These are phyloP conservation scores for Eucalyptus cloeziana DNA, from an alignment of 345 rosid genomes.

Conservation along the genomic window DNA sequence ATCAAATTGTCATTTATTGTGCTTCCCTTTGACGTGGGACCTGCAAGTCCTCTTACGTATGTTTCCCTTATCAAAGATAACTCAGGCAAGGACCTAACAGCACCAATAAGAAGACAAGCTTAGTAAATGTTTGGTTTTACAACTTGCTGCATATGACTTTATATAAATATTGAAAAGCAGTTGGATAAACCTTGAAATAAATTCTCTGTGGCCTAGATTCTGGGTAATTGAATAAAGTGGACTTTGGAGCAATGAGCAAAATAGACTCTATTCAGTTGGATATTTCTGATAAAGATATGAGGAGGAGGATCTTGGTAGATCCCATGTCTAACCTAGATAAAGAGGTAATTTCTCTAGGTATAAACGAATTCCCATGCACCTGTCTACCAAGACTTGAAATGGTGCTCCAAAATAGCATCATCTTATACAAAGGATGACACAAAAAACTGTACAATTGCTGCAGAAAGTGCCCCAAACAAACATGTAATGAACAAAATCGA, in stretches of 20 bases:
- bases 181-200: neutral
- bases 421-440: neutral
- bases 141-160: neutral
- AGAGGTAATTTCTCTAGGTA: neutral
- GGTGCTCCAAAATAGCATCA: neutral
- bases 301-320: neutral
- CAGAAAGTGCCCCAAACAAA: neutral
- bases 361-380: neutral
- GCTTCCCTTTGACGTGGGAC: constrained; percentile 30
- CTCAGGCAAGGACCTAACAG: constrained; percentile 71
- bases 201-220: neutral
- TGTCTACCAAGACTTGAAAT: neutral
- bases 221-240: neutral
- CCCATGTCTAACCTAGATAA: neutral
- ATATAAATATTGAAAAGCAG: neutral
- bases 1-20: constrained; percentile 32
- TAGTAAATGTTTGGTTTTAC: neutral
- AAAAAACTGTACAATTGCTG: neutral
- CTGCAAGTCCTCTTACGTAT: constrained; percentile 48
- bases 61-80: constrained; percentile 53
- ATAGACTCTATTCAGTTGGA: neutral
- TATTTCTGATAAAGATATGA: neutral
- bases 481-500: neutral
- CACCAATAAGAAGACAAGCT: neutral
- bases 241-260: neutral